Conservation (phyloP, 257 asterid genomes). For the Solanum rostratum region DNA sequence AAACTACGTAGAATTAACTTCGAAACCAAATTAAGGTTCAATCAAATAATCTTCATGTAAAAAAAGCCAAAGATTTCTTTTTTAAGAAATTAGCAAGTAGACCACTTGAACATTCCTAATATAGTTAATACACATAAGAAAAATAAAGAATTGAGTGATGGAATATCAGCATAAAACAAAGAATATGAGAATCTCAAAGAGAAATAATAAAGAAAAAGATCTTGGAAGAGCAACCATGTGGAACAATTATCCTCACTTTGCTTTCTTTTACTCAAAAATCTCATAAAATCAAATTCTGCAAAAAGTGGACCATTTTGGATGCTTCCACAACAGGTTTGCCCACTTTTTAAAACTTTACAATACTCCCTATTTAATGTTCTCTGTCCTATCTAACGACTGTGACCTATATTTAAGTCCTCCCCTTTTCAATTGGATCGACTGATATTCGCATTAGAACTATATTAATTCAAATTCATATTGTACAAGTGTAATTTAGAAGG, state of each 20-base stretch:
- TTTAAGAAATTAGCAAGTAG: not conserved
- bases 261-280: not conserved
- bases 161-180: not conserved
- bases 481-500: too few species aligned
- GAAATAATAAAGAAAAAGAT: not conserved
- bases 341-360: not conserved
- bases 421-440: rapidly evolving
- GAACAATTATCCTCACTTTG: not conserved
- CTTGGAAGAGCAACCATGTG: slow-evolving; percentile 18
- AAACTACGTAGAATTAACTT: not conserved
- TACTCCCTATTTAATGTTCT: not conserved
- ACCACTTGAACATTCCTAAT: not conserved
- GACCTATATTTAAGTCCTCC: not conserved
- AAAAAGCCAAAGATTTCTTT: not conserved
- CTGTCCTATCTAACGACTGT: not conserved
- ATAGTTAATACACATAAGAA: not conserved
- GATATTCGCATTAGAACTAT: rapidly evolving
- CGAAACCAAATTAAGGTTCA: not conserved
- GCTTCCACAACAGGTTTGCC: not conserved
- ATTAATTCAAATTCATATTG: rapidly evolving
- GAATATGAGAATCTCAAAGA: not conserved
- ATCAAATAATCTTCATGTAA: not conserved
- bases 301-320: slow-evolving; percentile 19
- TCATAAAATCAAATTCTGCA: not conserved
- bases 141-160: not conserved